Conservation (phyloP, 768 basidiomycete genomes). For the Dacryopinax primogenitus region DNA sequence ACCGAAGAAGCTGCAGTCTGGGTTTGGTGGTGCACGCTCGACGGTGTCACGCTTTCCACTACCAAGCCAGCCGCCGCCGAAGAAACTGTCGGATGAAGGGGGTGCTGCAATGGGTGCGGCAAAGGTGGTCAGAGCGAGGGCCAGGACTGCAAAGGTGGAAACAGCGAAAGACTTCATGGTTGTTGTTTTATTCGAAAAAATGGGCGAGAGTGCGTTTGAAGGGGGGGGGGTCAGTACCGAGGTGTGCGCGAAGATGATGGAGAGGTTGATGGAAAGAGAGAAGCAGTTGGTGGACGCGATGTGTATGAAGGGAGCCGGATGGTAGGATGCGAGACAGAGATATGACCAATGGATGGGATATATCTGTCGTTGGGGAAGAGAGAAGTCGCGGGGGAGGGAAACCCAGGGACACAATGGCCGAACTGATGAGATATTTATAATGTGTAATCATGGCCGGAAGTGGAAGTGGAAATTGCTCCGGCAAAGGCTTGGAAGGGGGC, state of each 20-base stretch:
- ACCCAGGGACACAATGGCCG: too few relatives aligned
- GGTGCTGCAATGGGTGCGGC: background rate
- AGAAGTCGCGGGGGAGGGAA: too few relatives aligned
- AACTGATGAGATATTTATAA: too few relatives aligned
- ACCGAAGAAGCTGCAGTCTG: background rate
- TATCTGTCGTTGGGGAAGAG: background rate
- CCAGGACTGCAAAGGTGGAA: background rate
- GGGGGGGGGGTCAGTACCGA: background rate
- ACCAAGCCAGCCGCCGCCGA: background rate
- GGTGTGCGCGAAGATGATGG: background rate
- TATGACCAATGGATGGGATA: background rate
- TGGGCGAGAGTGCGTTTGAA: background rate
- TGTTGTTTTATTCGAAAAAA: background rate
- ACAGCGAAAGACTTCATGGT: background rate
- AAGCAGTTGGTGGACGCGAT: background rate
- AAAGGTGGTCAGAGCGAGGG: background rate
- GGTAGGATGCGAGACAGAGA: background rate
- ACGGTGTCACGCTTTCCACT: background rate
- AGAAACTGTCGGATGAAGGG: background rate
- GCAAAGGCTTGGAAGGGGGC: too few relatives aligned
- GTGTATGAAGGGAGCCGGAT: background rate
- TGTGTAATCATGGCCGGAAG: too few relatives aligned
- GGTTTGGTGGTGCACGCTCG: background rate
- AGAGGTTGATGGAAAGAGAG: background rate
- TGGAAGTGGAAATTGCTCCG: too few relatives aligned